These are phyloP conservation scores for Xylaria curta DNA, from an alignment of 495 filamentous ascomycete genomes.

Conservation along the genomic window DNA sequence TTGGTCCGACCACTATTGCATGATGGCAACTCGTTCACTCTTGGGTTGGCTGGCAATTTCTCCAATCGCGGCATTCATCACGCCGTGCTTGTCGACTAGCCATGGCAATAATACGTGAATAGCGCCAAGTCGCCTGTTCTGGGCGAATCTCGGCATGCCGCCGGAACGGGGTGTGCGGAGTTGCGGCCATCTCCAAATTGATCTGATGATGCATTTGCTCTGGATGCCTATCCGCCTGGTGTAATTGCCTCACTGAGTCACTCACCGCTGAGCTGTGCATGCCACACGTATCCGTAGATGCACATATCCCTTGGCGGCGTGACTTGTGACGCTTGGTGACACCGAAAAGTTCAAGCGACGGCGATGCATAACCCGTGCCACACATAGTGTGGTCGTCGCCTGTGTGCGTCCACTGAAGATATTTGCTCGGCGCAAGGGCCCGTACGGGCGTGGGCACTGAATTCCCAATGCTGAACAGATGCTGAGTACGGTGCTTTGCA, in stretches of 20 bases:
- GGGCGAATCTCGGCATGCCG: constrained; percentile 21
- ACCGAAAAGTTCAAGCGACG: neutral
- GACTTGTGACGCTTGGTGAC: constrained; percentile 20
- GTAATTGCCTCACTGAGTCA: constrained; percentile 18
- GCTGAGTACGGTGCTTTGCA: neutral
- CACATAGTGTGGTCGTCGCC: constrained; percentile 3
- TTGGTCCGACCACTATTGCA: neutral
- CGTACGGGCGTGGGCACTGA: neutral
- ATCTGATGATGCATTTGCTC: constrained; percentile 17
- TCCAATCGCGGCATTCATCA: neutral
- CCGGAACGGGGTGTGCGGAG: constrained; percentile 22
- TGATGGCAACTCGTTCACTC: constrained; percentile 4
- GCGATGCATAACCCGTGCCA: constrained; percentile 18
- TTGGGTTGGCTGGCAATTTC: neutral
- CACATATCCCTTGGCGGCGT: constrained; percentile 12
- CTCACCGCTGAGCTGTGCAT: constrained; percentile 22
- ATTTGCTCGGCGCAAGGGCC: neutral
- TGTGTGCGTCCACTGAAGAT: neutral
- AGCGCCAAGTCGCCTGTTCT: constrained; percentile 10
- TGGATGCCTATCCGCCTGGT: constrained; percentile 9
- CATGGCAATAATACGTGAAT: constrained; percentile 27
- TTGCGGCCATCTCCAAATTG: constrained; percentile 16
- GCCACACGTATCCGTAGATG: neutral
- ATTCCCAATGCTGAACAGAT: too few relatives aligned
- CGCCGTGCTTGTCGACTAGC: neutral